These are phyloP conservation scores for Blastobotrys proliferans DNA, from an alignment of 1,139 yeast genomes.

Conservation along the genomic window DNA sequence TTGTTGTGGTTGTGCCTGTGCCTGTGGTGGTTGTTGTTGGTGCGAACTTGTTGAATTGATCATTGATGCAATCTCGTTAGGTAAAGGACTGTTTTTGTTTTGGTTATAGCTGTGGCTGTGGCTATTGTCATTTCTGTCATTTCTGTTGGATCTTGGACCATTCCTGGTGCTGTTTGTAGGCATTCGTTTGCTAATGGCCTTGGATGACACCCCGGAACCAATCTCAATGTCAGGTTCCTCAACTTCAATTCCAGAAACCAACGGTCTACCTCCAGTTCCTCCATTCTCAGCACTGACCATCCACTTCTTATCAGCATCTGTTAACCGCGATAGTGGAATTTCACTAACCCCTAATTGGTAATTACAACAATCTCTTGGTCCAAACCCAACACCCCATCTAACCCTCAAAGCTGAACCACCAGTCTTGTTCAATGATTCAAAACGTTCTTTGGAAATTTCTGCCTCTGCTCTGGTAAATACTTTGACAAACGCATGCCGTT, in stretches of 20 bases:
- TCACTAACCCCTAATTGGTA: slow-evolving; percentile 86
- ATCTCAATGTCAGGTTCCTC: slow-evolving; percentile 98
- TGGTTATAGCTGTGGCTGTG: slow-evolving; percentile 4
- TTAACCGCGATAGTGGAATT: slow-evolving; percentile 78
- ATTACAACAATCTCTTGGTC: slow-evolving; percentile 97
- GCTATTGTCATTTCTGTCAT: slow-evolving; percentile 19
- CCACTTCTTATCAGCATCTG: slow-evolving; percentile 94
- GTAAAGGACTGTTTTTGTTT: slow-evolving; percentile 10
- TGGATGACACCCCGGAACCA: slow-evolving; percentile 90
- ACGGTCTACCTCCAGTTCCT: slow-evolving; percentile 90
- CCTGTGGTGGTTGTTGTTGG: slow-evolving; percentile 5
- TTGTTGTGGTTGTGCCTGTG: slow-evolving; percentile 5
- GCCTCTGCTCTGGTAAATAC: slow-evolving; percentile 96
- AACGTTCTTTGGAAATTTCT: slow-evolving; percentile 54
- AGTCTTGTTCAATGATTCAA: slow-evolving; percentile 49
- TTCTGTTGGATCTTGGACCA: slow-evolving; percentile 70
- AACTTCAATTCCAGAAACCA: slow-evolving; percentile 74
- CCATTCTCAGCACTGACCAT: slow-evolving; percentile 92
- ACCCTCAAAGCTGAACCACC: slow-evolving; percentile 62
- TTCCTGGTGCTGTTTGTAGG: slow-evolving; percentile 66
- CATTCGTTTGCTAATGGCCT: slow-evolving; percentile 54
- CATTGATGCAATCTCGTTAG: slow-evolving; percentile 18
- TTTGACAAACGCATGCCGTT: slow-evolving; percentile 94
- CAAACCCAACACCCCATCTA: slow-evolving; percentile 98
- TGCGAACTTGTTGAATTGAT: slow-evolving; percentile 6